Percentiles rank a stretch among this genome's conserved stretches.
Conservation (phyloP, 352 stramenopile species). For the Poterioochromonas sp. region DNA sequence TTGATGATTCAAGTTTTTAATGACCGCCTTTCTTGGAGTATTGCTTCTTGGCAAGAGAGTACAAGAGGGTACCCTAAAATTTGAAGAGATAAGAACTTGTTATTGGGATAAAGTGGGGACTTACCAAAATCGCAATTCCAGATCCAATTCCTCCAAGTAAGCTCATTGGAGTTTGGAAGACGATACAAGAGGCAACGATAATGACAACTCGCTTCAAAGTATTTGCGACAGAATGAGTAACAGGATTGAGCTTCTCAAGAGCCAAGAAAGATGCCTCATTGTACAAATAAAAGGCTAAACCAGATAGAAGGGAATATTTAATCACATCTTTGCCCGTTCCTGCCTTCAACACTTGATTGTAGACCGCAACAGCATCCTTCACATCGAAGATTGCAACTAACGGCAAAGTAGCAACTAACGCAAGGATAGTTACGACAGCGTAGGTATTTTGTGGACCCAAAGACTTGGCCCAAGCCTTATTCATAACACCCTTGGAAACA, state of each 20-base stretch:
- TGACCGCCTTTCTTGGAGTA: constrained; percentile 18
- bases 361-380: constrained; percentile 47
- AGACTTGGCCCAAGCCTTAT: constrained; percentile 44
- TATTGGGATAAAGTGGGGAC: neutral
- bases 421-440: constrained; percentile 64
- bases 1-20: too few species aligned
- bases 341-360: neutral
- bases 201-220: constrained; percentile 80
- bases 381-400: constrained; percentile 55
- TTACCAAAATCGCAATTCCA: constrained; percentile 56
- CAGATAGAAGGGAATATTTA: constrained; percentile 5
- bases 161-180: constrained; percentile 70
- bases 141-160: constrained; percentile 64
- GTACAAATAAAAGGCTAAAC: constrained; percentile 21
- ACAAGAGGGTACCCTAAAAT: constrained; percentile 58
- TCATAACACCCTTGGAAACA: constrained; percentile 38
- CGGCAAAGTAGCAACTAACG: constrained; percentile 54
- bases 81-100: neutral
- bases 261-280: constrained; percentile 15
- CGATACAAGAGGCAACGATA: constrained; percentile 68
- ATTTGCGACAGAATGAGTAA: constrained; percentile 74
- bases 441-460: constrained; percentile 18
- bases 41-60: constrained; percentile 59
- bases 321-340: neutral
- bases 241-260: constrained; percentile 5